Base-by-base conservation (phyloP, 2,329 filamentous ascomycete genomes). In the Aspergillus felis region DNA sequence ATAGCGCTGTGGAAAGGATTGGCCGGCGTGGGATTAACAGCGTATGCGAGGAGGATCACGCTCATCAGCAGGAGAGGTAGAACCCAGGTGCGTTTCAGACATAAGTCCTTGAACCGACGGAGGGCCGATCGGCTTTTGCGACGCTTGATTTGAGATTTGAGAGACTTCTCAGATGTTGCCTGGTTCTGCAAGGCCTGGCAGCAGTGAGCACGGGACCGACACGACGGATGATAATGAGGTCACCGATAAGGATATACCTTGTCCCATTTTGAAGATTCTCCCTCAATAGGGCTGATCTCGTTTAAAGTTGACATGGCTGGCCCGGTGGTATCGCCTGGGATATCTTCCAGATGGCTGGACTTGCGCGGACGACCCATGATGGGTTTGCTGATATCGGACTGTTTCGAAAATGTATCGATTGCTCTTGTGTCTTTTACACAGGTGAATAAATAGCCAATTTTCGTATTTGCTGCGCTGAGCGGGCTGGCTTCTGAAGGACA, bases 1-100 rank as follows among this genome's bases (percentile, higher is more conserved):
- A 97, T 86, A 74, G 91, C 92, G 75, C 82, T 83, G 76, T 90
- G 83, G 62, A 96, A 74, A 12, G 89, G 89, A 74, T 97, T 97
- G 57, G 87, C 85, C 60, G 87, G 81, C 66, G 83, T 85, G 4
- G 92, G 93, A 71, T 92, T 88, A 69, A 90, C 72, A 63, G 86
- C 84, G 76, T 93, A 97, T 60, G 85, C 80, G 51, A 81, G 76
- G 58, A 90, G 76, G 69, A 92, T 81, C 69, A 86, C 67, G 58
- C 82, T 60, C 57, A 91, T 76, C 57, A 95, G 77, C 63, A 89
- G 73, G 57, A 94, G 82, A 25, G 93, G 92, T 51, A 82, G 79
- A 20, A 86, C 71, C 84, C 84, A 87, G 28, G 84, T 87, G 68
- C 87, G 83, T 56, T 74, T 76, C 51, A 78, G 63, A 50, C 74